A percentile compares a stretch with the other conserved stretches of the same genome.
Conservation (phyloP, 202 grass and related monocot genomes). For the Eragrostis tef region DNA sequence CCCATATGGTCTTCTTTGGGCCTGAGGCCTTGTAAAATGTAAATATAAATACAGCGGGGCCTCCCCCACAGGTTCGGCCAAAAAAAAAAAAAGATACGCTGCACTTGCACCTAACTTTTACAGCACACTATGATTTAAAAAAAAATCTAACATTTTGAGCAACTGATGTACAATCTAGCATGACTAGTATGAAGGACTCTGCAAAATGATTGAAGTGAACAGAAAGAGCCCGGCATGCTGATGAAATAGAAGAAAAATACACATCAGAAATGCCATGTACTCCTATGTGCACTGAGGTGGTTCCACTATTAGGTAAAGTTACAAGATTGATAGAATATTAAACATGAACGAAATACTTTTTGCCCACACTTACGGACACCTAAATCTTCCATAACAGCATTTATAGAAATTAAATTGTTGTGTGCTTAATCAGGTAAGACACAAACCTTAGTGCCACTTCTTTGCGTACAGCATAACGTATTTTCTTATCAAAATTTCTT, state of each 20-base stretch:
- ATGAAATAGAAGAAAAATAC: conserved; percentile 1
- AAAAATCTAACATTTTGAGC: conserved; percentile 18
- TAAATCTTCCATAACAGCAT: background rate
- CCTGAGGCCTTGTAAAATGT: too few species aligned
- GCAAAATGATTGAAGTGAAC: background rate
- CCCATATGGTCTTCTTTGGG: too few species aligned
- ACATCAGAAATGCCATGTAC: background rate
- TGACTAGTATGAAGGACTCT: background rate
- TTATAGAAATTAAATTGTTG: conserved; percentile 6
- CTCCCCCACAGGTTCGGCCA: too few species aligned
- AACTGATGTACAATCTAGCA: conserved; percentile 1
- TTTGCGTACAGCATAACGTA: conserved; percentile 92
- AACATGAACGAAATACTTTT: background rate
- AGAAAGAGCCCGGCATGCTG: background rate
- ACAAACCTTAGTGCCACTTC: conserved; percentile 93
- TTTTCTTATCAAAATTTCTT: conserved; percentile 99
- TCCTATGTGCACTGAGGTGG: conserved; percentile 15
- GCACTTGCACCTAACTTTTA: conserved; percentile 10
- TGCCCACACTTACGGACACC: background rate
- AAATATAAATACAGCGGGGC: too few species aligned
- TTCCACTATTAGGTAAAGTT: conserved; percentile 23
- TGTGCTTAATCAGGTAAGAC: background rate
- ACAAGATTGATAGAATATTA: background rate
- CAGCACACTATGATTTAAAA: background rate
- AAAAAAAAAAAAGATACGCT: too few species aligned